Percentiles rank a stretch among this genome's conserved stretches.
These are phyloP conservation scores for Hanseniaspora meyeri DNA, from an alignment of 805 yeast genomes.

Conservation along the genomic window DNA sequence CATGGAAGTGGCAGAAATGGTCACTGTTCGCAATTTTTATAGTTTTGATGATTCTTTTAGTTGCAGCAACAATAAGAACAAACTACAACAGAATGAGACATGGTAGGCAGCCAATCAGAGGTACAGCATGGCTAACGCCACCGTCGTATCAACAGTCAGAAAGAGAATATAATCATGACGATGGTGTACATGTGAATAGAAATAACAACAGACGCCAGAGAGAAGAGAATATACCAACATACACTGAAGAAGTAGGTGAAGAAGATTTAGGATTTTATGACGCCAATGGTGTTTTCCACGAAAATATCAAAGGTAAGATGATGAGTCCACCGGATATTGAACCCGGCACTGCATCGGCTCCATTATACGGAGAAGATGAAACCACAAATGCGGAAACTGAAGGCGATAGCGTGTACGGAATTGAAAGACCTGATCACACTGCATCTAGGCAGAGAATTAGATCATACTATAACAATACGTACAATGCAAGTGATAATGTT, in stretches of 20 bases:
- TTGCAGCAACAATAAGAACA: conserved; percentile 40
- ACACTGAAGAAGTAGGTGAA: conserved; percentile 53
- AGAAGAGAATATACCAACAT: conserved; percentile 53
- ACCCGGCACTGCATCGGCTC: not conserved
- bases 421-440: conserved; percentile 10
- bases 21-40: conserved; percentile 53
- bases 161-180: conserved; percentile 33
- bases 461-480: not conserved
- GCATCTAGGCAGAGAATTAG: conserved; percentile 12
- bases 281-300: conserved; percentile 40
- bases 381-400: not conserved
- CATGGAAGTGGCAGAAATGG: conserved; percentile 41
- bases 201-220: conserved; percentile 12
- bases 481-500: not conserved
- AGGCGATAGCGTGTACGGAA: not conserved
- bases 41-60: conserved; percentile 35
- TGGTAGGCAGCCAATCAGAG: conserved; percentile 43
- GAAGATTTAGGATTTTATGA: conserved; percentile 73
- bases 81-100: conserved; percentile 39
- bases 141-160: conserved; percentile 63
- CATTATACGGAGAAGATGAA: not conserved
- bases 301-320: conserved; percentile 26
- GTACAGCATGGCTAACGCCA: conserved; percentile 55
- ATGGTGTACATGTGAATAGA: conserved; percentile 20
- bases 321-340: conserved; percentile 24